Conservation (phyloP, 1,139 yeast species). For the Hyphopichia fennica region DNA sequence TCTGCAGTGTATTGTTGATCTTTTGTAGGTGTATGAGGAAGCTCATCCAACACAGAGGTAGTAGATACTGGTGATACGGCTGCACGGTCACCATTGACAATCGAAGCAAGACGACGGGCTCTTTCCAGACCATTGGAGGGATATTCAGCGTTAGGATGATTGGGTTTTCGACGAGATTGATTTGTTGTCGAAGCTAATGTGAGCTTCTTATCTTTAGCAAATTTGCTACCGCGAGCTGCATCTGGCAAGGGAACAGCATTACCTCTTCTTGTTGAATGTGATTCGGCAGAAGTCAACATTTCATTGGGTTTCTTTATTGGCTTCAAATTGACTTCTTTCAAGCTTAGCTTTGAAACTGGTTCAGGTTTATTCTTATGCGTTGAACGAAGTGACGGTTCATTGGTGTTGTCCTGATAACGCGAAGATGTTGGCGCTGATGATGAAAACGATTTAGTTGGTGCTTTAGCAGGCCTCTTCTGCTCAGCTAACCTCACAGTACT, state of each 20-base stretch:
- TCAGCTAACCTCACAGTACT: neutral
- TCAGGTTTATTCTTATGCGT: neutral
- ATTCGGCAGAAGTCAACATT: neutral
- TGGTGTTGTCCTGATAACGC: neutral
- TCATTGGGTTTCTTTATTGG: slow-evolving; percentile 1
- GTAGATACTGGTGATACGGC: neutral
- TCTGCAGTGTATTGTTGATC: slow-evolving; percentile 13
- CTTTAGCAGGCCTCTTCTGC: neutral
- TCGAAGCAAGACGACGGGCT: too few relatives aligned
- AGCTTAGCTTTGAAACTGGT: neutral
- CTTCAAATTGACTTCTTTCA: slow-evolving; percentile 1
- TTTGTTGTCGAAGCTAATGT: neutral
- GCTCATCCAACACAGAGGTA: neutral
- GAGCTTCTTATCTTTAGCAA: slow-evolving; percentile 1
- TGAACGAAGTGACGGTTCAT: neutral
- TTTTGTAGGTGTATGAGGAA: slow-evolving; percentile 10
- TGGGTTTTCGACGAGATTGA: neutral
- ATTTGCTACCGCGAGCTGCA: slow-evolving; percentile 29
- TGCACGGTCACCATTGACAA: neutral
- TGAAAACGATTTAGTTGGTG: neutral
- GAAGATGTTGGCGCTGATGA: neutral
- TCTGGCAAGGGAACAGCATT: slow-evolving; percentile 38
- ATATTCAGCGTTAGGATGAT: neutral
- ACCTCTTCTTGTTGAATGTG: slow-evolving; percentile 13
- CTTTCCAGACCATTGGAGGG: neutral